Conservation (phyloP, 768 basidiomycete species). For the Kwoniella sp. region DNA sequence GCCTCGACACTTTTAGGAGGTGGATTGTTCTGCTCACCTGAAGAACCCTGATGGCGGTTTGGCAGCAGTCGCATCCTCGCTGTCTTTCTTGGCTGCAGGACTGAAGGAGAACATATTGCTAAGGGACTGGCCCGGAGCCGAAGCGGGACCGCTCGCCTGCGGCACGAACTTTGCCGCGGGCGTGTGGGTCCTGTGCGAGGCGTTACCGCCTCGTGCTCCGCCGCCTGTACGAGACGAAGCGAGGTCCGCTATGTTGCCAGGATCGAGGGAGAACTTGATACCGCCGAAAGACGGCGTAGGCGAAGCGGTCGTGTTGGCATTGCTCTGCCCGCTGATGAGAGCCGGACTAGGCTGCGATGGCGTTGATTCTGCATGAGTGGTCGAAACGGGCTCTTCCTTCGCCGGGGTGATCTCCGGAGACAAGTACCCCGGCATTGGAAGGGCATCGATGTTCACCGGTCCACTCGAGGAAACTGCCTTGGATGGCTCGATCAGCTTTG, state of each 20-base stretch:
- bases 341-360: too few relatives aligned
- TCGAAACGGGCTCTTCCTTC: too few relatives aligned
- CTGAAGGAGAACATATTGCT: too few relatives aligned
- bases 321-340: too few relatives aligned
- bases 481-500: neutral
- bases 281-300: slow-evolving; percentile 3
- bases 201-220: neutral
- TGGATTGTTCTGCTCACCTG: too few relatives aligned
- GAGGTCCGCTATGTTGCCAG: slow-evolving; percentile 10
- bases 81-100: neutral
- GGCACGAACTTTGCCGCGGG: slow-evolving; percentile 19
- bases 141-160: too few relatives aligned
- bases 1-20: too few relatives aligned
- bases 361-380: too few relatives aligned
- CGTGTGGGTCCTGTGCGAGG: slow-evolving; percentile 9
- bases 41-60: slow-evolving; percentile 21
- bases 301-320: too few relatives aligned
- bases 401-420: too few relatives aligned
- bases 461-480: too few relatives aligned
- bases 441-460: slow-evolving; percentile 16
- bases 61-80: too few relatives aligned
- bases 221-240: slow-evolving; percentile 1
- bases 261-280: slow-evolving; percentile 18
- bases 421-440: slow-evolving; percentile 15
- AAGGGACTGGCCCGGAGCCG: neutral